These are phyloP conservation scores for Kluyveromyces siamensis DNA, from an alignment of 805 yeast genomes.

Conservation along the genomic window DNA sequence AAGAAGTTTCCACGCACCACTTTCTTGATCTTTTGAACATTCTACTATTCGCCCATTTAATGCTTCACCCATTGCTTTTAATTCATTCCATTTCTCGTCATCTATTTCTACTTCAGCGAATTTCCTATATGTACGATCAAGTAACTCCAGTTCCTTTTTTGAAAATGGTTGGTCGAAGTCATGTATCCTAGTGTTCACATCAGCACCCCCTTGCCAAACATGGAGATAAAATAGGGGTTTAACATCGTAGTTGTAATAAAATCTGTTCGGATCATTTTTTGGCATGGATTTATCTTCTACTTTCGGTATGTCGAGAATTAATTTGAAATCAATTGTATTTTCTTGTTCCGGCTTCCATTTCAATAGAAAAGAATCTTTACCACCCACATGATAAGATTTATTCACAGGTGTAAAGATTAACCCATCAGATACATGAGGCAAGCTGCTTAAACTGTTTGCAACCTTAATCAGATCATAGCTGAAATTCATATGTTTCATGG, in stretches of 20 bases:
- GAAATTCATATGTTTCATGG: constrained; percentile 80
- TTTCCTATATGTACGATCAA: constrained; percentile 45
- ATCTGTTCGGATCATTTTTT: constrained; percentile 56
- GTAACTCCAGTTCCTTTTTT: constrained; percentile 22
- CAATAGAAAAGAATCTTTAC: constrained; percentile 70
- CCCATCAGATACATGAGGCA: constrained; percentile 90
- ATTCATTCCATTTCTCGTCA: constrained; percentile 72
- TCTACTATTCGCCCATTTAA: constrained; percentile 85
- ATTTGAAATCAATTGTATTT: constrained; percentile 82
- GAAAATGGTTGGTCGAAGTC: constrained; percentile 26
- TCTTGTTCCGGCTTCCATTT: constrained; percentile 98
- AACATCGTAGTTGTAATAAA: constrained; percentile 73
- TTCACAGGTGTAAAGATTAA: constrained; percentile 86
- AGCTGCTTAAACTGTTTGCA: constrained; percentile 55
- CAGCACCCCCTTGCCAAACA: constrained; percentile 67
- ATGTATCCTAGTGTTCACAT: constrained; percentile 22
- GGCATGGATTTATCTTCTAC: constrained; percentile 26
- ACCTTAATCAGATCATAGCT: constrained; percentile 72
- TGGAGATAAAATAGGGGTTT: constrained; percentile 61
- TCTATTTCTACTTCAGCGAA: constrained; percentile 55
- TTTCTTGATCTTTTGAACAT: constrained; percentile 54
- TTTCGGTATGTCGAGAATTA: constrained; percentile 37
- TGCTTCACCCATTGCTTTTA: constrained; percentile 67
- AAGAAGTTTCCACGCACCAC: constrained; percentile 70
- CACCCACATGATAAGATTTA: constrained; percentile 75